Evolutionary conservation across 2,329 filamentous ascomycete species (phyloP).

Genomic region (Fusarium dimerum): DNA sequence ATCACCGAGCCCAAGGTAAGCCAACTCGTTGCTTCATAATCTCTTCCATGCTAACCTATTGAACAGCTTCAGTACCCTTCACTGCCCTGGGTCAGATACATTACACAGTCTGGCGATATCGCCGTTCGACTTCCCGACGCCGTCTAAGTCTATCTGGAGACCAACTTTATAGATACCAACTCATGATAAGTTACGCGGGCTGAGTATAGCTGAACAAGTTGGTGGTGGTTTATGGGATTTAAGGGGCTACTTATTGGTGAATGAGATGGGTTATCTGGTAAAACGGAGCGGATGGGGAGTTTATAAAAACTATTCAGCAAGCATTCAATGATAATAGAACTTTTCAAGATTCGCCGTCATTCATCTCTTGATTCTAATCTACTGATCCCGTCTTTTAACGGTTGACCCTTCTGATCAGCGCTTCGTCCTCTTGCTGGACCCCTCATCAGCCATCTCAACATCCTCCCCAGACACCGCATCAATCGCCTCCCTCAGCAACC

Average conservation of each 20-base stretch:
- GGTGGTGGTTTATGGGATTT: too few species aligned
- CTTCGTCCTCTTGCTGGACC: conserved; percentile 34
- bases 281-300: not conserved
- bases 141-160: conserved; percentile 51
- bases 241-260: too few species aligned
- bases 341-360: not conserved
- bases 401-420: conserved; percentile 14
- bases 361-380: not conserved
- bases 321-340: not conserved
- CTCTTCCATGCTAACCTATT: conserved; percentile 6
- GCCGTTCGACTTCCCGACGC: conserved; percentile 92
- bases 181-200: too few species aligned
- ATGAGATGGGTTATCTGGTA: not conserved
- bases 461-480: conserved; percentile 30
- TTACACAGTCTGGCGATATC: conserved; percentile 97
- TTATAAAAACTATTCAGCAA: not conserved
- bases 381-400: not conserved
- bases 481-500: conserved; percentile 59
- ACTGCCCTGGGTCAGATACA: conserved; percentile 96
- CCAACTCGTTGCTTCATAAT: conserved; percentile 9
- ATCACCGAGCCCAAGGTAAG: conserved; percentile 98
- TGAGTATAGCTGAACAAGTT: too few species aligned
- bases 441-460: conserved; percentile 31
- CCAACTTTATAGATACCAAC: too few species aligned
- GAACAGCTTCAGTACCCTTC: conserved; percentile 92